These are phyloP conservation scores for Pseudohyphozyma bogoriensis DNA, from an alignment of 768 basidiomycete genomes.

Conservation along the genomic window DNA sequence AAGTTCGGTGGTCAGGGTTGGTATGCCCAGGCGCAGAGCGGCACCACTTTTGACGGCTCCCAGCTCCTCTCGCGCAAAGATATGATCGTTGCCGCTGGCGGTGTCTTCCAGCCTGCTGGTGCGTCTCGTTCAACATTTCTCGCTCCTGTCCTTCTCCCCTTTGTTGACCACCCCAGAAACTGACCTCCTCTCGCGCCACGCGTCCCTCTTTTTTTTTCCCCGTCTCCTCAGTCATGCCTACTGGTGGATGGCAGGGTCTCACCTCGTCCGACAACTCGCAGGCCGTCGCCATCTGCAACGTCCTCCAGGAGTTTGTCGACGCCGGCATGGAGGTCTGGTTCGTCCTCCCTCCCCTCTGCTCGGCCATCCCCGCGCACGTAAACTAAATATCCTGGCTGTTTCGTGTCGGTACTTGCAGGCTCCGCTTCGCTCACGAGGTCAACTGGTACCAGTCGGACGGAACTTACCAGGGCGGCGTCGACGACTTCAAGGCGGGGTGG, in stretches of 20 bases:
- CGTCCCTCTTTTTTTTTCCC: too few species aligned
- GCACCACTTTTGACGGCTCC: conserved; percentile 28
- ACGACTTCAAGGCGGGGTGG: conserved; percentile 33
- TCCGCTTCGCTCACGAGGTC: background rate
- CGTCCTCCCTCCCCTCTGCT: conserved; percentile 30
- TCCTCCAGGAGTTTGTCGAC: conserved; percentile 35
- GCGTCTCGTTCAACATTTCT: too few species aligned
- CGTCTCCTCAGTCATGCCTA: conserved; percentile 30
- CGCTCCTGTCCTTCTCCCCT: too few species aligned
- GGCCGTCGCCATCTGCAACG: conserved; percentile 30
- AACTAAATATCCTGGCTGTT: background rate
- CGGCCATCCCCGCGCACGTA: too few species aligned
- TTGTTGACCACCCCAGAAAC: too few species aligned
- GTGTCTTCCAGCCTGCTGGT: conserved; percentile 30
- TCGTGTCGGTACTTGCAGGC: background rate
- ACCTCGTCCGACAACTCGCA: conserved; percentile 29
- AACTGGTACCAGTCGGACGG: too few species aligned
- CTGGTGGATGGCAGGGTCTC: conserved; percentile 29
- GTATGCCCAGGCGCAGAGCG: conserved; percentile 30
- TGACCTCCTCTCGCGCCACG: too few species aligned
- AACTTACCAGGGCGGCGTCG: conserved; percentile 29
- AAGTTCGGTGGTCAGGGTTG: conserved; percentile 27
- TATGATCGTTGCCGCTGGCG: conserved; percentile 24
- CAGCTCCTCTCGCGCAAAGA: conserved; percentile 30
- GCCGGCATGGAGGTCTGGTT: conserved; percentile 34